Percentiles rank a stretch among this genome's conserved stretches.
Conservation (phyloP, 2,329 filamentous ascomycete species). For the Pyricularia pennisetigena region DNA sequence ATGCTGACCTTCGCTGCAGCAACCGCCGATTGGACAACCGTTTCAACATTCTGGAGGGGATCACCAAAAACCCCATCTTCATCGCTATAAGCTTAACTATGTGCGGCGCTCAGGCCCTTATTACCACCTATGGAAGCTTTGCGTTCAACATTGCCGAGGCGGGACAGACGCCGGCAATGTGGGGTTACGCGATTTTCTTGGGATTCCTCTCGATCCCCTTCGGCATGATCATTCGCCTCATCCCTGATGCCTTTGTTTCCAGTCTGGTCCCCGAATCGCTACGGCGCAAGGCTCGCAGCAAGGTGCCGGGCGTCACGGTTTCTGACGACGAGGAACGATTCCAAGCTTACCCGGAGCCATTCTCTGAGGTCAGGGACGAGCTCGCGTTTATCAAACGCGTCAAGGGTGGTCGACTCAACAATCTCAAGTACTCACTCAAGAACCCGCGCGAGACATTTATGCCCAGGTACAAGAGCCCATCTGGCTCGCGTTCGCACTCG, state of each 20-base stretch:
- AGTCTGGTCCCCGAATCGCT: conserved; percentile 43
- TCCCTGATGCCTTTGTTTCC: conserved; percentile 63
- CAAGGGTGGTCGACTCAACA: conserved; percentile 74
- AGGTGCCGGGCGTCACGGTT: conserved; percentile 46
- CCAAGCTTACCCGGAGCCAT: conserved; percentile 58
- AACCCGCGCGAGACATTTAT: conserved; percentile 65
- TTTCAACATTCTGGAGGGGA: conserved; percentile 80
- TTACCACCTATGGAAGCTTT: conserved; percentile 68
- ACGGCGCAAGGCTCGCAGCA: conserved; percentile 31
- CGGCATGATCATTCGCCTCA: conserved; percentile 68
- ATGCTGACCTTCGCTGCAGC: conserved; percentile 19
- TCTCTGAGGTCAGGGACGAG: conserved; percentile 70
- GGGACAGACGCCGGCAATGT: conserved; percentile 62
- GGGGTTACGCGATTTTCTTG: conserved; percentile 79
- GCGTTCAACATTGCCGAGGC: conserved; percentile 55
- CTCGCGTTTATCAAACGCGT: conserved; percentile 71
- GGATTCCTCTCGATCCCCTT: conserved; percentile 79
- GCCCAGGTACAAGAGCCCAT: conserved; percentile 51
- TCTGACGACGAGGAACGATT: conserved; percentile 55
- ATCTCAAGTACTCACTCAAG: conserved; percentile 67
- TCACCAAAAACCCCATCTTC: conserved; percentile 73
- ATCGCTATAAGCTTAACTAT: conserved; percentile 71
- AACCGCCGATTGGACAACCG: conserved; percentile 82
- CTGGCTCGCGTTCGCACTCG: conserved; percentile 51
- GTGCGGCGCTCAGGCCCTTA: conserved; percentile 75